Conservation (phyloP, 2,329 filamentous ascomycete species). For the Iodosphaeria phyllophila region DNA sequence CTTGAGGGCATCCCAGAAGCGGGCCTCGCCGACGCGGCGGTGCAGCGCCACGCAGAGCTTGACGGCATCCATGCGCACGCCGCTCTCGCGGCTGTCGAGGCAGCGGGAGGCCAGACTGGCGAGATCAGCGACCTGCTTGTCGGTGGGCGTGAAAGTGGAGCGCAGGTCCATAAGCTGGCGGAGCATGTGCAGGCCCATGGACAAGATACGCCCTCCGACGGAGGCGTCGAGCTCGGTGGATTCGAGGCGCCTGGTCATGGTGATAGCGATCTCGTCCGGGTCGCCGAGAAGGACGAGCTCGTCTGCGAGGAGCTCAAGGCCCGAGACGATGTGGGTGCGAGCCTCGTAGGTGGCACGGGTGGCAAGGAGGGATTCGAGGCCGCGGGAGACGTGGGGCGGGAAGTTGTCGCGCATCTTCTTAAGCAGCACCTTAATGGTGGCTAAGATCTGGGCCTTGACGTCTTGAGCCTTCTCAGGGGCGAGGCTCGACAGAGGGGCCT, state of each 20-base stretch:
- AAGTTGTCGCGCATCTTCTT: constrained; percentile 48
- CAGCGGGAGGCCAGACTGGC: constrained; percentile 33
- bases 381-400: constrained; percentile 45
- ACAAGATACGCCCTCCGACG: constrained; percentile 32
- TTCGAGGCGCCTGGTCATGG: constrained; percentile 30
- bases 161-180: constrained; percentile 35
- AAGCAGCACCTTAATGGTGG: constrained; percentile 55
- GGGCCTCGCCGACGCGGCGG: constrained; percentile 34
- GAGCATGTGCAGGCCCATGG: constrained; percentile 46
- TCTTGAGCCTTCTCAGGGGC: constrained; percentile 48
- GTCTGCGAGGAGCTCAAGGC: constrained; percentile 54
- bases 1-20: constrained; percentile 51
- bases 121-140: constrained; percentile 31
- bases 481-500: constrained; percentile 35
- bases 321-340: constrained; percentile 52
- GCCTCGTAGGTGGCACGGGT: constrained; percentile 49
- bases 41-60: constrained; percentile 61
- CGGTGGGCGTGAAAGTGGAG: constrained; percentile 26
- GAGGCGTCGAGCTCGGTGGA: constrained; percentile 22
- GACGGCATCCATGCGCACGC: constrained; percentile 56
- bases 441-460: constrained; percentile 55
- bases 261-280: constrained; percentile 36
- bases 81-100: constrained; percentile 40
- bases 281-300: constrained; percentile 52
- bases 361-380: constrained; percentile 46